Evolutionary conservation across 305 asterid species (phyloP), one percentile per base, ranked within the genome.

Genomic region (Rubia peregrina): DNA sequence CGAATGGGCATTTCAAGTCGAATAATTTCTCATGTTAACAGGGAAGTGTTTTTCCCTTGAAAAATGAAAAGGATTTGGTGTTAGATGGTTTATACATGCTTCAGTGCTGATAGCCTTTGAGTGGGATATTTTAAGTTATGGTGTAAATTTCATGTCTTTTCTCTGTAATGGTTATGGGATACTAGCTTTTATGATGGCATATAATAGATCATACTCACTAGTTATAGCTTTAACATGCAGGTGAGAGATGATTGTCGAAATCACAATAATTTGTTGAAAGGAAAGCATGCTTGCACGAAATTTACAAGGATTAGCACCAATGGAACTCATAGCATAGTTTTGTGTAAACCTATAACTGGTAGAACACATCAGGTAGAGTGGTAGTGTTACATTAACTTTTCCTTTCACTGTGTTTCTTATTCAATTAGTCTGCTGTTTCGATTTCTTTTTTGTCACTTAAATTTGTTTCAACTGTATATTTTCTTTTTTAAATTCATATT

Each of bases 341-440:
- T 82, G 76, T 91, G 99, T 65, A 87, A 89, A 79, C 99, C 99
- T 36, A 69, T 89, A 69, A 89, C 97, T 38, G 99, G 99, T 57
- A 89, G 99, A 84, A 89, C 99, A 33, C 99, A 94, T 85, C 99
- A 91, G 96, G 99, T 89, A 74, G 43, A 62, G 36, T 33, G 51
- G 56, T 65, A 42, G 13, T 53, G 19, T 10, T 33, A 5, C 19
- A 40, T 26, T 43, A 65, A n/a, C 13, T 6, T 17, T 6, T 24
- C 57, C 60, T 33, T 26, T 61, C 49, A 38, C 46, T 41, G 53
- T 43, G 24, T 22, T 76, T 67, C 19, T 1, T 49, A 46, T 21
- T 8, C 33, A 9, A 19, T 33, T 33, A 42, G 61, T 33, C 64
- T 13, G 49, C 68, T 67, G 65, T 38, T 21, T 59, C 2, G 38